Conservation (phyloP, 2,329 filamentous ascomycete species). For the Sclerotinia subarctica region DNA sequence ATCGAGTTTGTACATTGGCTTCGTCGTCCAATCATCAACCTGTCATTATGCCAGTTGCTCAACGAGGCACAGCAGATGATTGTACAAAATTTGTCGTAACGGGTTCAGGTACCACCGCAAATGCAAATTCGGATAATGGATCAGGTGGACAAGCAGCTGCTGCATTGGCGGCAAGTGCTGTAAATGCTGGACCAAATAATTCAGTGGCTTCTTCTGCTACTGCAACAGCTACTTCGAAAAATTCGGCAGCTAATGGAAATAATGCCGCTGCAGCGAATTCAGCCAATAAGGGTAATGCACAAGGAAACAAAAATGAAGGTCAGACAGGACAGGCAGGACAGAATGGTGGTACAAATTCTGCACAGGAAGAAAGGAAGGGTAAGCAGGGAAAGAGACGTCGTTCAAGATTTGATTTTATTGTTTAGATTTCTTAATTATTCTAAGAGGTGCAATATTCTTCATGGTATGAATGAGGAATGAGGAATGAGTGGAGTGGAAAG, state of each 20-base stretch:
- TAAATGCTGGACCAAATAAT: conserved; percentile 33
- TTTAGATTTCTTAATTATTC: neutral
- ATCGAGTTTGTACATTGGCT: conserved; percentile 46
- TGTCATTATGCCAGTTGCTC: conserved; percentile 45
- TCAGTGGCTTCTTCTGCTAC: conserved; percentile 19
- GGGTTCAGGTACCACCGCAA: conserved; percentile 28
- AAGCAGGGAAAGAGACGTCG: conserved; percentile 13
- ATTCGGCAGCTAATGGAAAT: conserved; percentile 35
- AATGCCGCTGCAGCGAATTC: conserved; percentile 13
- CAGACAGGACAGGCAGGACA: neutral
- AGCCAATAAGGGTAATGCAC: neutral
- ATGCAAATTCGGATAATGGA: conserved; percentile 28
- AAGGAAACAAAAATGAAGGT: neutral
- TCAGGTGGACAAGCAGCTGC: conserved; percentile 27
- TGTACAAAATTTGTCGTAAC: conserved; percentile 45
- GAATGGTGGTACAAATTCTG: neutral
- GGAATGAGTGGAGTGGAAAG: too few relatives aligned
- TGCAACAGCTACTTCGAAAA: conserved; percentile 28
- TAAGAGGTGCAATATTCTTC: neutral
- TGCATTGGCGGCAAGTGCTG: conserved; percentile 29
- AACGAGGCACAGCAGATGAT: conserved; percentile 46
- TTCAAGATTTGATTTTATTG: conserved; percentile 14
- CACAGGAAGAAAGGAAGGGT: conserved; percentile 9
- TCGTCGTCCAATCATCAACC: conserved; percentile 45
- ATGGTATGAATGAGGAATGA: neutral